A percentile compares a stretch with the other conserved stretches of the same genome.
Conservation (phyloP, 2,329 filamentous ascomycete species). For the Bipolaris gigantea region DNA sequence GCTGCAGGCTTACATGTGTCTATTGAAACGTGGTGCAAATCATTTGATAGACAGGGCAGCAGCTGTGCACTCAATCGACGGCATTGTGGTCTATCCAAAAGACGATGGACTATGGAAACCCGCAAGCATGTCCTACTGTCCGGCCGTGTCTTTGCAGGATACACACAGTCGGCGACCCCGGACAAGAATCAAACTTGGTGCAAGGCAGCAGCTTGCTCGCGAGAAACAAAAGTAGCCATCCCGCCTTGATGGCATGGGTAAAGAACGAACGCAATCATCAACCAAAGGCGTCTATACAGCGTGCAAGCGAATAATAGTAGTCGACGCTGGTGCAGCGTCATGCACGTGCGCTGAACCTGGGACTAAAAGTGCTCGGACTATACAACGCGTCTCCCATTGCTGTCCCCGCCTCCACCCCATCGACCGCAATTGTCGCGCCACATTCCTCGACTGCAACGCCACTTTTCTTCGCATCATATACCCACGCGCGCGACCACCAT, state of each 20-base stretch:
- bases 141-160: not conserved
- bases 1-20: not conserved
- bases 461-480: not conserved
- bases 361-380: slow-evolving; percentile 18
- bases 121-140: not conserved
- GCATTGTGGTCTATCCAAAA: too few species aligned
- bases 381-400: slow-evolving; percentile 23
- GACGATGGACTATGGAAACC: not conserved
- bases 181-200: not conserved
- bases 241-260: not conserved
- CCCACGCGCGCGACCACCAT: slow-evolving; percentile 32
- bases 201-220: not conserved
- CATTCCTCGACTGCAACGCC: slow-evolving; percentile 9
- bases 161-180: not conserved
- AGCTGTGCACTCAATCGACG: not conserved
- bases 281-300: not conserved
- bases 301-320: slow-evolving; percentile 1
- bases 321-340: slow-evolving; percentile 8
- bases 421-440: slow-evolving; percentile 26
- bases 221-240: not conserved
- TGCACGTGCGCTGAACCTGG: slow-evolving; percentile 17
- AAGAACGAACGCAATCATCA: not conserved
- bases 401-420: slow-evolving; percentile 23
- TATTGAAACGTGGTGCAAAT: not conserved
- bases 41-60: not conserved